Base-by-base conservation (phyloP, 2,329 filamentous ascomycete genomes). In the Fusarium luffae region DNA sequence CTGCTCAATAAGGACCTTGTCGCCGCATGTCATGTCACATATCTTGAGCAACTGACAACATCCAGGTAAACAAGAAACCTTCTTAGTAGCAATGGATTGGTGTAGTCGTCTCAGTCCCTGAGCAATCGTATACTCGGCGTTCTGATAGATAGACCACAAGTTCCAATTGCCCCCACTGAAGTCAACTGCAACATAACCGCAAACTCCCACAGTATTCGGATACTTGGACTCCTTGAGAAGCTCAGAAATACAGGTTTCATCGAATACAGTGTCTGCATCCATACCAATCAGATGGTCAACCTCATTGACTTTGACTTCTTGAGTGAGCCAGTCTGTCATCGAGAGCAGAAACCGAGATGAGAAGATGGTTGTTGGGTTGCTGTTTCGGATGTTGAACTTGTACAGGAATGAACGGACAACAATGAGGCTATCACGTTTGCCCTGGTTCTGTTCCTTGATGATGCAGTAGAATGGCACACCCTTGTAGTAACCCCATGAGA, bases 341-440 rank as follows among this genome's bases (percentile, higher is more conserved):
- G 74, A 74, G 30, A 71, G 68, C 55, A 81, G 78, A 59, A 82
- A 78, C 18, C 75, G 72, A 16, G 76, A 74, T 18, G 74, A 78
- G 67, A 83, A 82, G 57, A 81, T 78, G 34, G 78, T 78, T 28
- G 75, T 71, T 10, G 78, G 76, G 34, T 76, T 77, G 50, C 73
- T 69, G 41, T 71, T 69, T n/a, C 81, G 79, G 14, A 75, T 69
- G 54, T 83, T 81, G 77, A 79, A 83, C 63, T 82, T 79, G 70
- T 81, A 78, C 12, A 82, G 67, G 55, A 83, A 81, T 1, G 81
- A 82, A 5, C 81, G 79, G 34, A 77, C 72, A 12, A 82, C 74
- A 44, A 81, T 81, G 42, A 83, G 71, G 37, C 80, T 80, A 66
- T 83, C 82, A 5, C 80, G 76, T 71, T 83, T 83, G 46, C 81